A percentile compares a stretch with the other conserved stretches of the same genome.
phyloP scores from a whole-genome alignment of 371 early-diverging fungal genomes.

The Actinomucor elegans region DNA sequence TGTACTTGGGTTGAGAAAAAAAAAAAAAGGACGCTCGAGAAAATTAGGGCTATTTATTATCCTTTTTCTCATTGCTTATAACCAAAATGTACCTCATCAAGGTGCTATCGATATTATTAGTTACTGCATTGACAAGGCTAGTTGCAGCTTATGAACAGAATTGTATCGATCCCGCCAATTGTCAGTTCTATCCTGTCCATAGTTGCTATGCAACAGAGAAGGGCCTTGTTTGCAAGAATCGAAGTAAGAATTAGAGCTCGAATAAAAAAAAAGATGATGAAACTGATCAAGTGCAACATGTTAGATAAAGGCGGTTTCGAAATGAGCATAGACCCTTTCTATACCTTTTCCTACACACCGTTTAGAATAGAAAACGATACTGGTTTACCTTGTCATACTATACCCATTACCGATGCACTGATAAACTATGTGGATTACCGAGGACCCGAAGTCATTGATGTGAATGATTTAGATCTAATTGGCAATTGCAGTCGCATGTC shows the following conservation, averaged over 20 bases:
- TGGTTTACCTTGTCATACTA: slow-evolving; percentile 37
- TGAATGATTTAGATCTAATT: slow-evolving; percentile 38
- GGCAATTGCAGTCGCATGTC: slow-evolving; percentile 49
- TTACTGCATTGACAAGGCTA: background rate
- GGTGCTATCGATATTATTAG: slow-evolving; percentile 14
- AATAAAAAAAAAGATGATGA: background rate
- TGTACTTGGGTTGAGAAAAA: no score
- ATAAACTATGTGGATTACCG: slow-evolving; percentile 43
- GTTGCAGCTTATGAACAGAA: slow-evolving; percentile 20
- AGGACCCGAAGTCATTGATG: slow-evolving; percentile 40
- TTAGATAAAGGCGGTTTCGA: slow-evolving; percentile 34
- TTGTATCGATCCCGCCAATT: slow-evolving; percentile 43
- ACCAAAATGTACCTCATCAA: slow-evolving; percentile 16
- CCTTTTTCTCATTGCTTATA: background rate
- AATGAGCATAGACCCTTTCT: slow-evolving; percentile 33
- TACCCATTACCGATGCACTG: slow-evolving; percentile 43
- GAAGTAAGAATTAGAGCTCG: slow-evolving; percentile 25
- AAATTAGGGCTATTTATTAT: no score
- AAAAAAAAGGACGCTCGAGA: no score
- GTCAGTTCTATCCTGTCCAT: slow-evolving; percentile 45
- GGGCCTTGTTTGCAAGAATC: slow-evolving; percentile 41
- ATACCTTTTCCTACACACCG: slow-evolving; percentile 36
- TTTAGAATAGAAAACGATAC: slow-evolving; percentile 33
- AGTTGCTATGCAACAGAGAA: slow-evolving; percentile 43
- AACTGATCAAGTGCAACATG: no score